A percentile compares a stretch with the other conserved stretches of the same genome.
phyloP scores from a whole-genome alignment of 2,329 filamentous ascomycete species.

The Fusarium incarnatum region DNA sequence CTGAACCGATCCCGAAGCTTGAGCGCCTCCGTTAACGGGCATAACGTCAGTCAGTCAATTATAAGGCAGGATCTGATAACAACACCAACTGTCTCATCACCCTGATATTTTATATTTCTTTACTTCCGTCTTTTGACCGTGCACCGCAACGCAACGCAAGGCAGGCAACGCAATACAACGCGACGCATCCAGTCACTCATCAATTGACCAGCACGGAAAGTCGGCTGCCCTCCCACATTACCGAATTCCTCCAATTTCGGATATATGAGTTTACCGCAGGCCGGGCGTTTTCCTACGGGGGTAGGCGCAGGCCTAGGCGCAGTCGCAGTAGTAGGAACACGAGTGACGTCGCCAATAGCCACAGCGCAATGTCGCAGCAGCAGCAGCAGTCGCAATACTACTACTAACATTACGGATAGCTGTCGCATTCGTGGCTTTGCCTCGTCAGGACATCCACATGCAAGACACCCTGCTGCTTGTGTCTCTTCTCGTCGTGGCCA shows the following conservation, averaged over 20 bases:
- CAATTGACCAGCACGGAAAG: conserved; percentile 1
- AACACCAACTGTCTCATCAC: conserved; percentile 7
- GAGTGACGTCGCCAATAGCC: conserved; percentile 46
- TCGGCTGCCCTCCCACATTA: conserved; percentile 31
- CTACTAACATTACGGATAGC: not conserved
- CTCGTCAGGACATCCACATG: conserved; percentile 38
- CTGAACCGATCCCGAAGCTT: conserved; percentile 34
- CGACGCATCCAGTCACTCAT: conserved; percentile 10
- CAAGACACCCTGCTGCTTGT: conserved; percentile 36
- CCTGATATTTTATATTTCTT: not conserved
- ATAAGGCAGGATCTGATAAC: conserved; percentile 1
- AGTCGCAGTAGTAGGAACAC: conserved; percentile 10
- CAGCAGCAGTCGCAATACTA: conserved; percentile 12
- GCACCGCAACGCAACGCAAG: not conserved
- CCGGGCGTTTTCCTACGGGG: conserved; percentile 49
- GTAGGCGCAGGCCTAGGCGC: conserved; percentile 33
- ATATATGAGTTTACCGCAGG: conserved; percentile 51
- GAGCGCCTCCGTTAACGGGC: conserved; percentile 45
- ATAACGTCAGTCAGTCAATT: conserved; percentile 12
- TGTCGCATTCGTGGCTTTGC: conserved; percentile 28
- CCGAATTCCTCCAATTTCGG: conserved; percentile 31
- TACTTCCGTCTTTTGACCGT: not conserved
- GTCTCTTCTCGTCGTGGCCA: conserved; percentile 41
- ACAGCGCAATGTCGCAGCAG: conserved; percentile 24
- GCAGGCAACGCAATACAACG: not conserved